These are phyloP conservation scores for Capsicum baccatum DNA, from an alignment of 257 asterid genomes.

Conservation along the genomic window DNA sequence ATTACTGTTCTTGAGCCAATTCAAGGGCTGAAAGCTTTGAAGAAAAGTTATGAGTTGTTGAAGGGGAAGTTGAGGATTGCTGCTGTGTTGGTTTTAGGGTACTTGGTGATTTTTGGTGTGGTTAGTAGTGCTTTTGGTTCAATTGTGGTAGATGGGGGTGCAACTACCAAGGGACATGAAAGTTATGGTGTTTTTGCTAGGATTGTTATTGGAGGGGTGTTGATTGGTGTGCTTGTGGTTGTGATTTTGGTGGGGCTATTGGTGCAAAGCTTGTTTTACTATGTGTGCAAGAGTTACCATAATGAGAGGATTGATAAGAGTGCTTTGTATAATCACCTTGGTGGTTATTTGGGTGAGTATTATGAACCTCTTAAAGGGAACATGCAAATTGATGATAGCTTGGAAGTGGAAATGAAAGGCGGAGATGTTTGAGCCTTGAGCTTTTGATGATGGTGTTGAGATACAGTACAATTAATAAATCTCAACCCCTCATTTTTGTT, in stretches of 20 bases:
- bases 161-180: conserved; percentile 29
- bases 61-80: conserved; percentile 62
- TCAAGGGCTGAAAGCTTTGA: conserved; percentile 66
- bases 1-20: conserved; percentile 83
- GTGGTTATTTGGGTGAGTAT: conserved; percentile 91
- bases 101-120: conserved; percentile 65
- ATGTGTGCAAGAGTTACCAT: conserved; percentile 92
- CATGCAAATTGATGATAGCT: conserved; percentile 70
- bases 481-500: not conserved
- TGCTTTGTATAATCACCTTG: conserved; percentile 85
- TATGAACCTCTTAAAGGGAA: conserved; percentile 93
- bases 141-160: conserved; percentile 85
- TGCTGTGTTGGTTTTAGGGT: conserved; percentile 63
- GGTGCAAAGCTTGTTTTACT: conserved; percentile 95
- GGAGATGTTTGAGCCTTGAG: not conserved
- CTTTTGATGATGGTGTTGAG: not conserved
- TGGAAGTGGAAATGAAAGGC: conserved; percentile 25
- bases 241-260: conserved; percentile 79
- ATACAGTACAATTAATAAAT: not conserved
- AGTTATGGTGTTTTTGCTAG: conserved; percentile 55
- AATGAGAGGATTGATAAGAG: conserved; percentile 86
- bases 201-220: conserved; percentile 77
- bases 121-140: conserved; percentile 59
- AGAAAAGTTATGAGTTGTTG: conserved; percentile 67
- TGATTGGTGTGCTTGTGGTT: conserved; percentile 84